Evolutionary conservation across 2,329 filamentous ascomycete species (phyloP).

Genomic region (Orbilia quercus): DNA sequence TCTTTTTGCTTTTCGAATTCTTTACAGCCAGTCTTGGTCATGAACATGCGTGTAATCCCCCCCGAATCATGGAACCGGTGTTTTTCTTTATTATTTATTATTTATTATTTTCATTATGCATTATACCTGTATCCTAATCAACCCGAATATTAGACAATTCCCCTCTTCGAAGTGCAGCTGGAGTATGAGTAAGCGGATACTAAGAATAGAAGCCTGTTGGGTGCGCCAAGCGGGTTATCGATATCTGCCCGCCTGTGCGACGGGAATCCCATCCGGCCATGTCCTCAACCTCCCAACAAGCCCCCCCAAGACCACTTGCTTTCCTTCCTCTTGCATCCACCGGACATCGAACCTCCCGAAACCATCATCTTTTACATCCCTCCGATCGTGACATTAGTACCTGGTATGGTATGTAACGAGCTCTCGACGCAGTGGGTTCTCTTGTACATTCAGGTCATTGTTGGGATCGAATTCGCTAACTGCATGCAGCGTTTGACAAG

Average conservation of each 20-base stretch:
- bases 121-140: conserved; percentile 27
- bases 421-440: conserved; percentile 1
- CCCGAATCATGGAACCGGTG: conserved; percentile 41
- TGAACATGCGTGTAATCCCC: conserved; percentile 21
- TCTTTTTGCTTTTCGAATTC: too few relatives aligned
- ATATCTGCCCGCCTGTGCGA: conserved; percentile 34
- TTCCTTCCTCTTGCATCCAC: conserved; percentile 2
- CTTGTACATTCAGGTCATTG: conserved; percentile 16
- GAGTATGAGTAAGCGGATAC: conserved; percentile 1
- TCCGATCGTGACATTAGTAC: background rate
- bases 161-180: background rate
- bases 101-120: too few relatives aligned
- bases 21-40: background rate
- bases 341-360: conserved; percentile 3
- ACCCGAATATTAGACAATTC: conserved; percentile 1
- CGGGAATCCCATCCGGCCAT: conserved; percentile 4
- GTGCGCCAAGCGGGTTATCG: conserved; percentile 34
- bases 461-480: conserved; percentile 43
- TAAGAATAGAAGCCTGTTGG: conserved; percentile 22
- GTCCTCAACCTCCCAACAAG: conserved; percentile 26
- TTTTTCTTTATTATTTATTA: conserved; percentile 20
- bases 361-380: conserved; percentile 1
- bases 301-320: conserved; percentile 9
- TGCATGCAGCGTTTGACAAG: conserved; percentile 55
- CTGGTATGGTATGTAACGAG: conserved; percentile 1